Evolutionary conservation across 2,329 filamentous ascomycete species (phyloP), one percentile per base, ranked within the genome.

Genomic region (Ceratocystis ficicola): DNA sequence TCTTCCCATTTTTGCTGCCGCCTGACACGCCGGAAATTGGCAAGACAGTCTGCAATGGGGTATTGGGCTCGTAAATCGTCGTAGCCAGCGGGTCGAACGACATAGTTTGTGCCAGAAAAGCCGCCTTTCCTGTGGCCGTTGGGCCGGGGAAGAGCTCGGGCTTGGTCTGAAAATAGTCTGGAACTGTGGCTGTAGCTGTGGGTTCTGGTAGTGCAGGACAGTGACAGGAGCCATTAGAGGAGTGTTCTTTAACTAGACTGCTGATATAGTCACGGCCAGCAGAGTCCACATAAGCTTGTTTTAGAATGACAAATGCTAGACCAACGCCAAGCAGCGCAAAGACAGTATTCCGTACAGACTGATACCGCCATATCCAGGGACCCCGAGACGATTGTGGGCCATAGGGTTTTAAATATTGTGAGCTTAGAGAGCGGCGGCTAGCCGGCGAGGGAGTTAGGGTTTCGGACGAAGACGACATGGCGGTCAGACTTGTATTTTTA

Each of bases 41-140:
- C 22, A 87, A 78, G 44, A 83, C 82, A 1, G 87, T 91, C 76
- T 89, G 86, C 66, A 91, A 76, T 62, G 88, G 88, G 62, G 80
- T 77, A 71, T 88, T 88, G 15, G 87, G 85, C 41, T 86, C 83
- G 72, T 84, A 90, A 4, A 84, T 80, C 1, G 55, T 59, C 1
- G 76, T 81, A 22, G 48, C 32, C 7, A 83, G 79, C 69, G 88
- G 87, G 22, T 86, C 80, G 48, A 88, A 84, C 1, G 82, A 81
- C 69, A 87, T 85, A 5, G 84, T 89, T 75, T 89, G 83, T 1
- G 87, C 88, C 66, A 91, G 76, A 72, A 89, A 90, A 1, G 88
- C 83, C 30, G 86, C 78, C 66, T 75, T 77, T 15, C 88, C 88
- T 1, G 87, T 91, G n/a, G 84, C 79, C 3, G 85, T 89, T 46